Conservation (phyloP, 2,329 filamentous ascomycete species). For the Atkinsonella texensis region DNA sequence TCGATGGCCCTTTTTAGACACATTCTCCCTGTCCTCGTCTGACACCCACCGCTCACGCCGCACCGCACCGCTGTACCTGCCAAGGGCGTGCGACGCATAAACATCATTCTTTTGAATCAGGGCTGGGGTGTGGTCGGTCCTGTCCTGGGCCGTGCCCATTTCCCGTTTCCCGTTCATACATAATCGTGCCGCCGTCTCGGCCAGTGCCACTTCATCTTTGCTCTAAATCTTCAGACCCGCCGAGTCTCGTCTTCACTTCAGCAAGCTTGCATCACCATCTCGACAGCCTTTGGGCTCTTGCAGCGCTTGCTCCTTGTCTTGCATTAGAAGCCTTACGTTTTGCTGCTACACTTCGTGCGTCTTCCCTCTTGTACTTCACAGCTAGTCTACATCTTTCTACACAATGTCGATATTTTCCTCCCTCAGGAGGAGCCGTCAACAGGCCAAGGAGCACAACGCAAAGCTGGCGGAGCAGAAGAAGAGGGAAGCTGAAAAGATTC, state of each 20-base stretch:
- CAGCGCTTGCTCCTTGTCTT: not conserved
- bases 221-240: not conserved
- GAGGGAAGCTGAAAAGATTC: constrained; percentile 22
- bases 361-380: too few relatives aligned
- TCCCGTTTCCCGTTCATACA: not conserved
- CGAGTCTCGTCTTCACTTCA: not conserved
- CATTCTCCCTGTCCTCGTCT: not conserved
- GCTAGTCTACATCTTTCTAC: not conserved
- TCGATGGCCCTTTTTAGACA: not conserved
- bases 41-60: not conserved
- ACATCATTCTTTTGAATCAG: not conserved
- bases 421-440: constrained; percentile 39
- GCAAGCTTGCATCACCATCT: not conserved
- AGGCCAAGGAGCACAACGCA: constrained; percentile 41
- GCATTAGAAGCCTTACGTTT: not conserved
- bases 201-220: not conserved
- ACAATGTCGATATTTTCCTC: constrained; percentile 46
- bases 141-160: constrained; percentile 2
- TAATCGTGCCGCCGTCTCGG: constrained; percentile 2
- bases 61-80: constrained; percentile 3
- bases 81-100: not conserved
- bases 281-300: not conserved
- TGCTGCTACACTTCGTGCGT: too few relatives aligned
- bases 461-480: constrained; percentile 36
- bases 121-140: not conserved